These are phyloP conservation scores for Claviceps digitariae DNA, from an alignment of 2,329 filamentous ascomycete species.

Conservation along the genomic window DNA sequence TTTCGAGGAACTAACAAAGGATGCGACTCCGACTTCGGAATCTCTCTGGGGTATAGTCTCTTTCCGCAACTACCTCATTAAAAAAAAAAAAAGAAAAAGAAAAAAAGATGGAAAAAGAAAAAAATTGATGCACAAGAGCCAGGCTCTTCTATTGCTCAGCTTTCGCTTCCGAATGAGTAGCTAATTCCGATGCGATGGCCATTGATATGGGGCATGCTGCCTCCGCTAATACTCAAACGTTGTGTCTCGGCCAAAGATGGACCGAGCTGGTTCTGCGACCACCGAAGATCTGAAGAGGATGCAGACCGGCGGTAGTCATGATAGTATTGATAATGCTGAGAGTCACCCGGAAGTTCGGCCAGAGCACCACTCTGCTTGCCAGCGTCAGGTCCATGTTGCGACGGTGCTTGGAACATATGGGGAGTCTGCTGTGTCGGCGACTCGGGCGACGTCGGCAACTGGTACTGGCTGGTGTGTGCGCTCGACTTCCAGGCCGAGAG, in stretches of 20 bases:
- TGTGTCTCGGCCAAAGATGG: slow-evolving; percentile 11
- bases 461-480: neutral
- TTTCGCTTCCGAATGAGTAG: slow-evolving; percentile 32
- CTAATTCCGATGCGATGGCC: slow-evolving; percentile 28
- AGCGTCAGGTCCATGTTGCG: slow-evolving; percentile 5
- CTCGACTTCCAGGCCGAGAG: neutral
- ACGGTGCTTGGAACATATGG: slow-evolving; percentile 10
- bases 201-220: slow-evolving; percentile 20
- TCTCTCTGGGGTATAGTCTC: too few relatives aligned
- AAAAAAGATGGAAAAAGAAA: neutral
- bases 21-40: too few relatives aligned
- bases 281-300: slow-evolving; percentile 21
- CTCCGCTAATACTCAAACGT: slow-evolving; percentile 14
- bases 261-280: slow-evolving; percentile 24
- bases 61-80: too few relatives aligned
- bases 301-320: slow-evolving; percentile 12
- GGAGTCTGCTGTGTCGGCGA: slow-evolving; percentile 7
- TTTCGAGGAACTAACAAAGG: too few relatives aligned
- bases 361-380: slow-evolving; percentile 7
- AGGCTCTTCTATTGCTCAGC: slow-evolving; percentile 25
- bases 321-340: slow-evolving; percentile 19
- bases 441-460: neutral
- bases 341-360: slow-evolving; percentile 37
- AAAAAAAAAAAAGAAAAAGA: too few relatives aligned
- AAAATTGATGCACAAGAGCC: too few relatives aligned